phyloP scores from a whole-genome alignment of 2,329 filamentous ascomycete genomes.

The Stemphylium vesicarium region DNA sequence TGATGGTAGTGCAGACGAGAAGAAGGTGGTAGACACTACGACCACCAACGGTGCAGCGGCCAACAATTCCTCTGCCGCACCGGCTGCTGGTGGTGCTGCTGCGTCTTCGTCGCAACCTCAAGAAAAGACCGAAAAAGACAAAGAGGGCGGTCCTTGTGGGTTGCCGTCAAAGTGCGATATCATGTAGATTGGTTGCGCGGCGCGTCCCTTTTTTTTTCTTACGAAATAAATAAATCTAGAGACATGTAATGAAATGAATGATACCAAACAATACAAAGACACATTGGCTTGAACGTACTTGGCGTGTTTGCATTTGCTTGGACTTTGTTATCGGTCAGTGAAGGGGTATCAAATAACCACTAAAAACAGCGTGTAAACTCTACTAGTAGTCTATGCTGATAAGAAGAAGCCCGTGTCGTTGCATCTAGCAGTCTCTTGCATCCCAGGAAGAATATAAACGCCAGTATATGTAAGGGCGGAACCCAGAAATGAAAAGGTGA shows the following conservation, averaged over 20 bases:
- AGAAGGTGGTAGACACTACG: conserved; percentile 10
- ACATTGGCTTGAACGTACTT: no score
- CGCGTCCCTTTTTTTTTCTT: no score
- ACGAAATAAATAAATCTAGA: not conserved
- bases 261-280: not conserved
- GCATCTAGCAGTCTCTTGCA: no score
- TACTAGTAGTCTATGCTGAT: not conserved
- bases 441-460: no score
- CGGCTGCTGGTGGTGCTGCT: conserved; percentile 21
- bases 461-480: no score
- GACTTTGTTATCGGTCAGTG: not conserved
- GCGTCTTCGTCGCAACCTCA: conserved; percentile 30
- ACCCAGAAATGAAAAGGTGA: no score
- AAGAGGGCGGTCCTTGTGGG: conserved; percentile 73
- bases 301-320: no score
- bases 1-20: conserved; percentile 51
- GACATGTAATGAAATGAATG: conserved; percentile 3
- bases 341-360: not conserved
- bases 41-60: conserved; percentile 34
- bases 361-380: not conserved
- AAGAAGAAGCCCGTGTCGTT: no score
- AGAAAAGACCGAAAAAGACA: conserved; percentile 50
- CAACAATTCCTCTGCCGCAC: conserved; percentile 17
- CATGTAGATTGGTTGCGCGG: conserved; percentile 50
- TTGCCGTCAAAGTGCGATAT: conserved; percentile 77